These are phyloP conservation scores for Saraca asoca DNA, from an alignment of 331 rosid genomes.

Conservation along the genomic window DNA sequence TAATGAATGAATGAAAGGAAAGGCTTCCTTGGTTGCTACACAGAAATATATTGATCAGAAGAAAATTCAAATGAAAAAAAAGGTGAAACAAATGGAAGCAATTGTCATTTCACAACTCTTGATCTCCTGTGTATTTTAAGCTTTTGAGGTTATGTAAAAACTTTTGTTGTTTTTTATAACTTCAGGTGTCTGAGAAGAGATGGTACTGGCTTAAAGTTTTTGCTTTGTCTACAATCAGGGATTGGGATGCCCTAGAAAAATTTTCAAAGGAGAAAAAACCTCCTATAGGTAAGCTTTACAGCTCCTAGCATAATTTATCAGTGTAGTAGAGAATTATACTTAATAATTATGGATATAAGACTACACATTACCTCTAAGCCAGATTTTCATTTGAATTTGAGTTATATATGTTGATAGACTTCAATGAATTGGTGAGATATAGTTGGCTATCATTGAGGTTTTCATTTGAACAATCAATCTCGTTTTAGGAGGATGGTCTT, in stretches of 20 bases:
- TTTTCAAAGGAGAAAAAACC: constrained; percentile 94
- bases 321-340: constrained; percentile 6
- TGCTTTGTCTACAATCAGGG: constrained; percentile 94
- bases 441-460: not conserved
- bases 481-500: not conserved
- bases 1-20: constrained; percentile 8
- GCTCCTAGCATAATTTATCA: constrained; percentile 5
- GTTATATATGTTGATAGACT: constrained; percentile 14
- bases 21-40: constrained; percentile 6
- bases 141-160: constrained; percentile 17
- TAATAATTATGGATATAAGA: not conserved
- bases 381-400: constrained; percentile 21
- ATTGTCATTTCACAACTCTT: not conserved
- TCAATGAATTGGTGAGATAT: constrained; percentile 13
- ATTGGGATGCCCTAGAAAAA: constrained; percentile 87
- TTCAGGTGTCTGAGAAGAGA: constrained; percentile 96
- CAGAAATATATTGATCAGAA: constrained; percentile 15
- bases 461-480: not conserved
- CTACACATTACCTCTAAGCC: not conserved
- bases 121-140: constrained; percentile 10
- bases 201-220: constrained; percentile 99
- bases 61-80: constrained; percentile 3
- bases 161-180: constrained; percentile 22
- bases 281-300: constrained; percentile 65
- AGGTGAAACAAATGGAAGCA: constrained; percentile 8